Conservation (phyloP, 306 rosid genomes). For the Ammopiptanthus mongolicus region DNA sequence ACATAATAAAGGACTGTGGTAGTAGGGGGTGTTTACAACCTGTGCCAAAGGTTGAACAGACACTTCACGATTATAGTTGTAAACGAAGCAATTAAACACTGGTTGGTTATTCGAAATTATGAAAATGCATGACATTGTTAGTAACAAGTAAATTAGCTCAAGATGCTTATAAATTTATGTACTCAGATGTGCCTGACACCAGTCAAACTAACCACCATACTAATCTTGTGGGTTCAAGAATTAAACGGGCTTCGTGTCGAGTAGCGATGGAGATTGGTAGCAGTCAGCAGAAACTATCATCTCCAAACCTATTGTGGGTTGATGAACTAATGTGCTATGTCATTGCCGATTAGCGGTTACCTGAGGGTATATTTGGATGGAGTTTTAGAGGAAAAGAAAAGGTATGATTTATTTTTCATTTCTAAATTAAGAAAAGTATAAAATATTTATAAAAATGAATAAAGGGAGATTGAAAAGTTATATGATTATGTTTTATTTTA, state of each 20-base stretch:
- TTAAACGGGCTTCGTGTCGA: no score
- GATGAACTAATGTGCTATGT: neutral
- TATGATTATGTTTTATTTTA: no score
- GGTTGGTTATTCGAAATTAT: neutral
- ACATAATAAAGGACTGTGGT: neutral
- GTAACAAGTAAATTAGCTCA: neutral
- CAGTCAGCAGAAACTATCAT: neutral
- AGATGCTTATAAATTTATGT: neutral
- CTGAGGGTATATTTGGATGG: no score
- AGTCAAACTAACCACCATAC: neutral
- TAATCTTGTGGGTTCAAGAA: neutral
- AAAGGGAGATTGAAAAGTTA: no score
- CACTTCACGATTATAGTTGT: neutral
- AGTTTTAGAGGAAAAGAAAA: no score
- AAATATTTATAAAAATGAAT: no score
- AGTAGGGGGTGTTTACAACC: neutral
- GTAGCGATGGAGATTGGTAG: no score
- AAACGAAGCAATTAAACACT: neutral
- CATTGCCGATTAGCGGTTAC: neutral
- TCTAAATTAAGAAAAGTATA: no score
- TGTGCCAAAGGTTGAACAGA: neutral
- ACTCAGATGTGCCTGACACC: neutral
- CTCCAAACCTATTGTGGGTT: neutral
- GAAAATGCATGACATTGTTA: neutral
- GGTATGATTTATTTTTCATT: no score